Base-by-base conservation (phyloP, 2,329 filamentous ascomycete species). In the Aspergillus sp. region DNA sequence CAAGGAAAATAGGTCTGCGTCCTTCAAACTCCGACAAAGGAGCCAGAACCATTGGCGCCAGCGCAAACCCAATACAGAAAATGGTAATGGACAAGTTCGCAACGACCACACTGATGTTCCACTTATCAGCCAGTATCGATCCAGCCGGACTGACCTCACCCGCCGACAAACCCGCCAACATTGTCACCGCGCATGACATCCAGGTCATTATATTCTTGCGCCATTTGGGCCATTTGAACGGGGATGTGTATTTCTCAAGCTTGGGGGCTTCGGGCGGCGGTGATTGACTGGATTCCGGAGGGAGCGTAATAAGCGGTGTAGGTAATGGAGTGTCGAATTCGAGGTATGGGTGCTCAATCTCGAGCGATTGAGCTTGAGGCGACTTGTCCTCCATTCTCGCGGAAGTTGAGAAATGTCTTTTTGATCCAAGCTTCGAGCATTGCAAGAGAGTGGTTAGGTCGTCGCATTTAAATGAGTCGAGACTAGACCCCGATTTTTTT, bases 21-120 rank as follows among this genome's bases (percentile, higher is more conserved):
- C 90, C 90, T 67, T 93, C 89, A 63, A 94, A 85, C 68, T 96
- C 90, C 1, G 85, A 89, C 55, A 95, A 85, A 0, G 90, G 90
- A 0, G 90, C 90, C 0, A 95, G 77, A 1, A 88, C 76, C 90
- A 96, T 95, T 0, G 90, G 90, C 0, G 88, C 86, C 20, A 90
- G 67, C 0, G 79, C 88, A 56, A 95, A 95, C 3, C 90, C 90
- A 30, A 78, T 60, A 41, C 88, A 93, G 66, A 93, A 96, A 0
- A 82, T 80, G 0, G 90, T 94, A 51, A 95, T 87, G 30, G 88
- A 88, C 1, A 83, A 74, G 4, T 86, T 72, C n/a, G 83, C 78
- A 1, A 82, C 83, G n/a, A 85, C 75, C 7, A 74, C 71, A 35
- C 82, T 84, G 0, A 88, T 74, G 3, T 78, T 66, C 69, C 87